Evolutionary conservation across 768 basidiomycete genomes (phyloP).

Genomic region (Rhizopogon vinicolor): DNA sequence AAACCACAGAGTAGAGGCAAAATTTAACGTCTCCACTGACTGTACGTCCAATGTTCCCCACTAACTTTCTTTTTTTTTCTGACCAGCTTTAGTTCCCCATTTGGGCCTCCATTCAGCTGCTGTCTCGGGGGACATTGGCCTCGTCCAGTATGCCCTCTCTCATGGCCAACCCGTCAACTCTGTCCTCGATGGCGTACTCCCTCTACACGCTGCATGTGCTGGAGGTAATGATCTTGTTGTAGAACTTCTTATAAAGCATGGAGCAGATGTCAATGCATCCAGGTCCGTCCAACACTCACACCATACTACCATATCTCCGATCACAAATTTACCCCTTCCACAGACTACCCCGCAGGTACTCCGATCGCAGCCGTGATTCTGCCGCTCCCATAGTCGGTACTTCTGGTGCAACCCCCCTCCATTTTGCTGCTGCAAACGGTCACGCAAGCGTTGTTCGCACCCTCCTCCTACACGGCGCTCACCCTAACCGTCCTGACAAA

Average conservation of each 20-base stretch:
- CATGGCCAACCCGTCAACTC: conserved; percentile 97
- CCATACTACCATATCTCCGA: neutral
- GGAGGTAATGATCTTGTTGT: conserved; percentile 90
- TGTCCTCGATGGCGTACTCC: conserved; percentile 93
- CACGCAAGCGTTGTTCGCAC: conserved; percentile 73
- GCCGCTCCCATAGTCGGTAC: conserved; percentile 71
- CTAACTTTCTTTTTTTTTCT: neutral
- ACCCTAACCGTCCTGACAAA: conserved; percentile 81
- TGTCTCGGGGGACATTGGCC: conserved; percentile 83
- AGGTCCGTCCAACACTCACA: conserved; percentile 45
- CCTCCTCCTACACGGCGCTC: conserved; percentile 82
- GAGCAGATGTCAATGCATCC: conserved; percentile 97
- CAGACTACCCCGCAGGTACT: conserved; percentile 73
- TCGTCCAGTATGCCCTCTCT: conserved; percentile 88
- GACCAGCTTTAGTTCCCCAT: conserved; percentile 53
- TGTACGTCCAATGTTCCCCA: conserved; percentile 29
- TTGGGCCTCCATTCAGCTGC: conserved; percentile 77
- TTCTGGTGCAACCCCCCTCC: conserved; percentile 91
- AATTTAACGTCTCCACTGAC: conserved; percentile 51
- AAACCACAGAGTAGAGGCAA: conserved; percentile 37
- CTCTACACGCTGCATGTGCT: conserved; percentile 91
- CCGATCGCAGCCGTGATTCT: conserved; percentile 61
- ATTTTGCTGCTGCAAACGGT: conserved; percentile 96
- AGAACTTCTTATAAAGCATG: conserved; percentile 81
- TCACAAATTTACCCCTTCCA: conserved; percentile 6